Evolutionary conservation across 495 filamentous ascomycete genomes (phyloP), one percentile per base, ranked within the genome.

Genomic region (Tuber magnatum): DNA sequence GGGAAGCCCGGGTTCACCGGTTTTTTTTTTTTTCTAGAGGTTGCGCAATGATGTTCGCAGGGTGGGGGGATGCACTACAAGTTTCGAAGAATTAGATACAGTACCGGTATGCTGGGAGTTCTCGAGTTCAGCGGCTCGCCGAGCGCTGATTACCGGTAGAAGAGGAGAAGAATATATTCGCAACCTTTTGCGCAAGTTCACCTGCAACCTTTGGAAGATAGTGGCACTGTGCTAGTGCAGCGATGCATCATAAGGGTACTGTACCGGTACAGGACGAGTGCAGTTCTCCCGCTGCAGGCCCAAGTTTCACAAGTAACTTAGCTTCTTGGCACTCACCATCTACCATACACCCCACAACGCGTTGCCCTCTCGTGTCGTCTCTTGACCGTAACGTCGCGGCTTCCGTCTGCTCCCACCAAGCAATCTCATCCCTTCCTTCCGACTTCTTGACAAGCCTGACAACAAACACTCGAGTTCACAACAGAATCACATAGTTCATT

Each of bases 341-440:
- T 32, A 32, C 56, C 56, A 65, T 65, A 35, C 28, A 16, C 56
- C 28, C 56, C 56, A 65, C 56, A 65, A 65, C 56, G 56, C 56
- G 56, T 65, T 65, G 56, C 28, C 56, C 56, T 65, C 28, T 65
- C 56, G n/a, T 65, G 56, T 65, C 16, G 56, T 65, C 56, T 18
- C 56, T 35, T 65, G 32, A 20, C 56, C 14, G 14, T 14, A 35
- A 65, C 28, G 3, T 28, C 28, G 56, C 56, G 56, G 35, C 28
- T 35, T 6, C 56, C 56, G 35, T 65, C 35, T 65, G 56, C 5
- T 65, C 12, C 56, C 56, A 65, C 32, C 14, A 65, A 65, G 18
- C 28, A 16, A 65, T 35, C 28, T 65, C 56, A 35, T 35, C 4
- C 5, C 56, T 65, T 65, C 28, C 56, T 35, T 20, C 56, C 28